Evolutionary conservation across 2,329 filamentous ascomycete species (phyloP).

Genomic region (Stachybotrys echinatus): DNA sequence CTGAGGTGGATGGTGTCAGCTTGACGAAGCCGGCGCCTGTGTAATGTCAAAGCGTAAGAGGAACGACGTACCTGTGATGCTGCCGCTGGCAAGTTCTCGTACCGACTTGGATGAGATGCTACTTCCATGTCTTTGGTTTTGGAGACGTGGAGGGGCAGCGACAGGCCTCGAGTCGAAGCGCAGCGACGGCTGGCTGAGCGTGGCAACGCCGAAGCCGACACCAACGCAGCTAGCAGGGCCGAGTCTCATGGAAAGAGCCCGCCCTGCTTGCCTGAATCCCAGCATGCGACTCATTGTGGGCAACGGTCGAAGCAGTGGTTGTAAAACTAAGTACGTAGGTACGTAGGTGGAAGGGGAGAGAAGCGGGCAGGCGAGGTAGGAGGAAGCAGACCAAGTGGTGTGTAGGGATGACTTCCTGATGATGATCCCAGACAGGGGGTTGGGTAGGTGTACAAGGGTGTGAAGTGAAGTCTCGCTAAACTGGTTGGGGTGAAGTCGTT

Average conservation of each 20-base stretch:
- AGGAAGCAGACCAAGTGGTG: too few relatives aligned
- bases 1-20: constrained; percentile 28
- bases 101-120: constrained; percentile 26
- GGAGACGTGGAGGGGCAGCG: constrained; percentile 9
- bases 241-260: constrained; percentile 19
- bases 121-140: constrained; percentile 3
- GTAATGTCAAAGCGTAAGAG: not conserved
- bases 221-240: constrained; percentile 21
- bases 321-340: too few relatives aligned
- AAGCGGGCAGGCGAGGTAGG: too few relatives aligned
- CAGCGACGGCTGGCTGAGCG: constrained; percentile 16
- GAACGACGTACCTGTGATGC: constrained; percentile 42
- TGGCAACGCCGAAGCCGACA: constrained; percentile 16
- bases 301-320: not conserved
- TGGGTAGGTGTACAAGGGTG: too few relatives aligned
- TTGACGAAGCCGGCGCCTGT: not conserved
- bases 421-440: too few relatives aligned
- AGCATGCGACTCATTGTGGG: constrained; percentile 16
- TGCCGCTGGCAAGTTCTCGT: constrained; percentile 48
- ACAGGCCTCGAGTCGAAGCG: constrained; percentile 21
- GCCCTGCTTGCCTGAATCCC: constrained; percentile 11
- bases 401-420: too few relatives aligned
- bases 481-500: too few relatives aligned
- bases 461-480: too few relatives aligned
- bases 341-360: too few relatives aligned